Evolutionary conservation across 1,284 basidiomycete species (phyloP).

Genomic region (Coriolopsis trogii): DNA sequence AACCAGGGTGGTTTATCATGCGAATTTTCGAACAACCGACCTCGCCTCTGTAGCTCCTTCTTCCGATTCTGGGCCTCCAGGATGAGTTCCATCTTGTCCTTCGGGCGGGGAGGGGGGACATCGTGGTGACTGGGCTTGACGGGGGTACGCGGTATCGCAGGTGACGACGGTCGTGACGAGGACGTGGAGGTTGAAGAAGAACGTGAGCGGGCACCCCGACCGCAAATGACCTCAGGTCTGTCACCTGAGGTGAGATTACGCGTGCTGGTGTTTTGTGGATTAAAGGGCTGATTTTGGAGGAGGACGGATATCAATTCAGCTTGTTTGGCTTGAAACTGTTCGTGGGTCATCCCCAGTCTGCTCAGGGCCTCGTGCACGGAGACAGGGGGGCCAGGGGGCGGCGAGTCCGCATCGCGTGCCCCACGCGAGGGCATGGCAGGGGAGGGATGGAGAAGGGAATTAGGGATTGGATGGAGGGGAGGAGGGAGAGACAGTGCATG

Average conservation of each 20-base stretch:
- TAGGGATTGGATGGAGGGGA: not conserved
- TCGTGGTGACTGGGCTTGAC: slow-evolving; percentile 64
- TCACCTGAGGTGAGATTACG: not conserved
- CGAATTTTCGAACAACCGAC: slow-evolving; percentile 18
- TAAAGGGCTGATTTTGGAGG: slow-evolving; percentile 22
- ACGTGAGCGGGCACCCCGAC: slow-evolving; percentile 41
- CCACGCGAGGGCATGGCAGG: slow-evolving; percentile 17
- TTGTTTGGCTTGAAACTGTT: slow-evolving; percentile 23
- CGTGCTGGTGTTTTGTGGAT: slow-evolving; percentile 7
- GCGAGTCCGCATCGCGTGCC: slow-evolving; percentile 1
- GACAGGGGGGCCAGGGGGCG: not conserved
- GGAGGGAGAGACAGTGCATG: too few species aligned
- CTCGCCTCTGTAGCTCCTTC: slow-evolving; percentile 47
- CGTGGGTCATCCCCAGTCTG: slow-evolving; percentile 21
- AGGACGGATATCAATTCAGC: slow-evolving; percentile 17
- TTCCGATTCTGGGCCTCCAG: slow-evolving; percentile 66
- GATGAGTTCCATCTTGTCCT: slow-evolving; percentile 73
- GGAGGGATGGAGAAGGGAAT: not conserved
- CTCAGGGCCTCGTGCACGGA: slow-evolving; percentile 15
- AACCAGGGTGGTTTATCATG: not conserved
- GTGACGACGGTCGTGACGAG: slow-evolving; percentile 28
- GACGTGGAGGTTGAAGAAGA: slow-evolving; percentile 54
- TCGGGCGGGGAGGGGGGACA: slow-evolving; percentile 50
- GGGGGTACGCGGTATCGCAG: slow-evolving; percentile 42
- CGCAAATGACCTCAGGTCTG: not conserved